These are phyloP conservation scores for Carex parvula DNA, from an alignment of 176 grass and related monocot species.

Conservation along the genomic window DNA sequence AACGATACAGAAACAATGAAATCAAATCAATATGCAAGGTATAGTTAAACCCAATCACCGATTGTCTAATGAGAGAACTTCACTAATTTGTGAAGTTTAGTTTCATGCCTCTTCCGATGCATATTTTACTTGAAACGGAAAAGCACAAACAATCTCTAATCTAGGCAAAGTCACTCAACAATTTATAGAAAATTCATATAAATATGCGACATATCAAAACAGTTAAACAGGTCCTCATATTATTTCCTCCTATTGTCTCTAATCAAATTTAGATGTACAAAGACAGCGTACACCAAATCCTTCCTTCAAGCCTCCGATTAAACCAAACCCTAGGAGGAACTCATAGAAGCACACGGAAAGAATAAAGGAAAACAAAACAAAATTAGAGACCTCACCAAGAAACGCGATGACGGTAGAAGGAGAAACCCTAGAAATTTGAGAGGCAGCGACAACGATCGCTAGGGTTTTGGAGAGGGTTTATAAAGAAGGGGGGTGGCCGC, in stretches of 20 bases:
- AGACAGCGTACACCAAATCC: not conserved
- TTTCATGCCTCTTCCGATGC: not conserved
- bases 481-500: conserved; percentile 8
- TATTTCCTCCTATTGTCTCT: not conserved
- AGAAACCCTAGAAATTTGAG: conserved; percentile 22
- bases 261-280: not conserved
- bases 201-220: not conserved
- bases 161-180: not conserved
- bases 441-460: not conserved
- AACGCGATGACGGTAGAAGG: not conserved
- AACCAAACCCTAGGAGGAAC: not conserved
- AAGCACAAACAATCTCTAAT: not conserved
- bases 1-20: not conserved
- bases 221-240: not conserved
- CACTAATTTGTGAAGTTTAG: not conserved
- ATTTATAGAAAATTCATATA: not conserved
- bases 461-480: conserved; percentile 25
- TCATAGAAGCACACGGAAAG: not conserved
- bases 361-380: not conserved
- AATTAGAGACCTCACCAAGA: conserved; percentile 10
- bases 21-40: not conserved
- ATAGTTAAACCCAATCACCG: not conserved
- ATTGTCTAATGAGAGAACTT: not conserved
- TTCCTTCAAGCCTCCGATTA: not conserved
- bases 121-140: not conserved